A percentile compares a stretch with the other conserved stretches of the same genome.
Evolutionary conservation across 371 early-diverging fungal genomes (phyloP).

Genomic region (Zopfochytrium polystomum): DNA sequence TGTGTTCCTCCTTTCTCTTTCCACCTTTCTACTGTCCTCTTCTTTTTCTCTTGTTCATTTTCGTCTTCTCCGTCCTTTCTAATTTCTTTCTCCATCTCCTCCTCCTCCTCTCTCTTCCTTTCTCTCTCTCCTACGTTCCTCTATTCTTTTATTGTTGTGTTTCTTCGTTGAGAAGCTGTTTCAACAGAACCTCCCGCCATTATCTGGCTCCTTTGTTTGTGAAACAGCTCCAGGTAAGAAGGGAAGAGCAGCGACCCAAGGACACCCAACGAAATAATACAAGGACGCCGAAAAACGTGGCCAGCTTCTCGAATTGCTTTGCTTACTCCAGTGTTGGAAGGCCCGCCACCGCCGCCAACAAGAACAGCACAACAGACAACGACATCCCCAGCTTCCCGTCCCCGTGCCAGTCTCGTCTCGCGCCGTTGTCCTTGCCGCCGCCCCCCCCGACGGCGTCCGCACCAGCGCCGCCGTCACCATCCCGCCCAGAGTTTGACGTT

Average conservation of each 20-base stretch:
- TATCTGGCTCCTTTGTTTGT: not conserved
- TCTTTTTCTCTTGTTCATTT: too few species aligned
- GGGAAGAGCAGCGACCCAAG: not conserved
- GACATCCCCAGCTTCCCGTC: too few species aligned
- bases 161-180: not conserved
- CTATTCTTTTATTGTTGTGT: not conserved
- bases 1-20: not conserved
- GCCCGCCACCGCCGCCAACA: not conserved
- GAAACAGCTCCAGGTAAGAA: not conserved
- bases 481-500: too few species aligned
- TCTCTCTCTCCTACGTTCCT: not conserved
- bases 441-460: too few species aligned
- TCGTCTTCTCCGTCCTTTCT: too few species aligned
- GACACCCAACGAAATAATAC: not conserved
- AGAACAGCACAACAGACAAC: too few species aligned
- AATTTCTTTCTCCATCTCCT: not conserved
- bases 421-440: too few species aligned
- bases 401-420: too few species aligned
- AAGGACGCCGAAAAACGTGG: not conserved
- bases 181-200: not conserved
- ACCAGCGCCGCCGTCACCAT: too few species aligned
- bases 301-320: not conserved
- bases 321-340: not conserved
- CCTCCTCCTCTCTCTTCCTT: not conserved
- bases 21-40: not conserved